Evolutionary conservation across 2,329 filamentous ascomycete species (phyloP).

Genomic region (Sclerotinia glacialis): DNA sequence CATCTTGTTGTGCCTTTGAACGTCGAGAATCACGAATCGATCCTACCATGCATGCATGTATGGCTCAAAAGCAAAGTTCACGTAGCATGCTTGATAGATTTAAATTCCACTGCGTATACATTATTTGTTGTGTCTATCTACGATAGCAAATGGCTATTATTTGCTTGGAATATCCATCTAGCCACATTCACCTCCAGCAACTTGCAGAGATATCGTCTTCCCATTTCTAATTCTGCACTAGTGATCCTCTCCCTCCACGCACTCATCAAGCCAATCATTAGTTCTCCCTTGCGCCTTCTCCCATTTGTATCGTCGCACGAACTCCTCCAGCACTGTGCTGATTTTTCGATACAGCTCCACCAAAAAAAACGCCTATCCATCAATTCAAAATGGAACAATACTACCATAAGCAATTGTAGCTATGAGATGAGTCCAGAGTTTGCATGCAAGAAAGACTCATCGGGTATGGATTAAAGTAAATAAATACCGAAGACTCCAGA

Average conservation of each 20-base stretch:
- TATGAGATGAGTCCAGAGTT: neutral
- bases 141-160: neutral
- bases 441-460: constrained; percentile 6
- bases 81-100: neutral
- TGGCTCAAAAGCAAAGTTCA: neutral
- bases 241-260: neutral
- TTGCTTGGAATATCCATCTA: neutral
- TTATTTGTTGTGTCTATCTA: constrained; percentile 1
- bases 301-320: neutral
- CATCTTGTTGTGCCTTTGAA: neutral
- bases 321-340: neutral
- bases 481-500: neutral
- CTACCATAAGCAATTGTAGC: neutral
- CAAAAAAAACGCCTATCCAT: neutral
- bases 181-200: neutral
- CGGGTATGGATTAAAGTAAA: constrained; percentile 9
- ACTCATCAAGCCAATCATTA: neutral
- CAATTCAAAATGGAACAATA: neutral
- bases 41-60: neutral
- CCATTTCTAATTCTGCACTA: neutral
- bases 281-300: neutral
- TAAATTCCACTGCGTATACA: neutral
- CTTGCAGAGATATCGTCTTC: neutral
- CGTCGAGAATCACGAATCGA: neutral
- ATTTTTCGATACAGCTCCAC: neutral